Percentiles rank a stretch among this genome's conserved stretches.
Conservation (phyloP, 495 filamentous ascomycete species). For the Neurospora pannonica region DNA sequence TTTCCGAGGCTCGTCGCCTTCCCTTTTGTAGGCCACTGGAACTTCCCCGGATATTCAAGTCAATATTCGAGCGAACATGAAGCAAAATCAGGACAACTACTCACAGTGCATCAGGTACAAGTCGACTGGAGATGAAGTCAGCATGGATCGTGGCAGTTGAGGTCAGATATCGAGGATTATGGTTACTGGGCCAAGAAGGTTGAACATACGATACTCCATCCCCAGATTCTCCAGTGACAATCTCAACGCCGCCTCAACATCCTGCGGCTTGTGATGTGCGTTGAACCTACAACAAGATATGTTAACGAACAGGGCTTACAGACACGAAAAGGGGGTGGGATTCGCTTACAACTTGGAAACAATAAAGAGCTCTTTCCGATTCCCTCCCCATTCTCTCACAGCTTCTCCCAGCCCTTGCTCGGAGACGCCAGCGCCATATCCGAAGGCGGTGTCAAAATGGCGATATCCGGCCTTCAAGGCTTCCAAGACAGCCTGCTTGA, state of each 20-base stretch:
- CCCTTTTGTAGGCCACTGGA: constrained; percentile 27
- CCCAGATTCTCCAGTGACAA: constrained; percentile 14
- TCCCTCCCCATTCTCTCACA: constrained; percentile 27
- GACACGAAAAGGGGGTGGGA: not conserved
- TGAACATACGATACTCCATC: constrained; percentile 18
- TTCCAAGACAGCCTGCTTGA: constrained; percentile 24
- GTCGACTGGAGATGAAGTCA: constrained; percentile 16
- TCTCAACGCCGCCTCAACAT: constrained; percentile 21
- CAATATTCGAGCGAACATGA: not conserved
- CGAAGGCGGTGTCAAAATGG: constrained; percentile 31
- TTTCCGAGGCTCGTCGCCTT: constrained; percentile 8
- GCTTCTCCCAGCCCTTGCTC: constrained; percentile 32
- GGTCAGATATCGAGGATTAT: too few relatives aligned
- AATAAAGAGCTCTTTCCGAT: constrained; percentile 27
- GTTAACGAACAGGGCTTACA: not conserved
- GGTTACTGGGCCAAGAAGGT: not conserved
- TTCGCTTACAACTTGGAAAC: constrained; percentile 26
- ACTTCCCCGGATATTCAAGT: constrained; percentile 6
- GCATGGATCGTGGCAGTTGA: not conserved
- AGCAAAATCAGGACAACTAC: not conserved
- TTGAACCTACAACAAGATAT: constrained; percentile 4
- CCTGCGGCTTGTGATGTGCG: constrained; percentile 20
- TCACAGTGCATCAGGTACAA: constrained; percentile 29
- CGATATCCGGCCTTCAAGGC: constrained; percentile 28
- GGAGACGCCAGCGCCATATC: constrained; percentile 23